These are phyloP conservation scores for Phytophthora ramorum DNA, from an alignment of 352 stramenopile genomes.

Conservation along the genomic window DNA sequence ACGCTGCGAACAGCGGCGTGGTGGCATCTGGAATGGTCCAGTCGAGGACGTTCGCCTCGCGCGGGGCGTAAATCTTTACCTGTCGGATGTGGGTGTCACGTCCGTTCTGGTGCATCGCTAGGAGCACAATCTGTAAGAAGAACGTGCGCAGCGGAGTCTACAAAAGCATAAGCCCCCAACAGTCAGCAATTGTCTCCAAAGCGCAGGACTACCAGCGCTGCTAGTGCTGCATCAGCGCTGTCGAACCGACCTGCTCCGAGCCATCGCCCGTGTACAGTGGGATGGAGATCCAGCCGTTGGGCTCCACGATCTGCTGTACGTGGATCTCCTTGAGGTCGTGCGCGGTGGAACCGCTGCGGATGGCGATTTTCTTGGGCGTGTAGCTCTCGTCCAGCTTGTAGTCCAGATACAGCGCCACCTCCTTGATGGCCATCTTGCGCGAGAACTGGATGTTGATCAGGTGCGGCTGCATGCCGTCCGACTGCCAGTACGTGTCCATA, in stretches of 20 bases:
- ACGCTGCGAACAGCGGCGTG: conserved; percentile 75
- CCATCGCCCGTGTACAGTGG: conserved; percentile 64
- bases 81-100: conserved; percentile 96
- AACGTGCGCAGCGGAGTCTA: conserved; percentile 89
- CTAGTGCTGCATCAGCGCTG: background rate
- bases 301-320: conserved; percentile 92
- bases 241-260: conserved; percentile 53
- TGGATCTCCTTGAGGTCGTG: conserved; percentile 97
- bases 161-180: background rate
- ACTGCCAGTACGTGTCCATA: conserved; percentile 99
- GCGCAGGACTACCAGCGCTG: background rate
- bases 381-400: conserved; percentile 99
- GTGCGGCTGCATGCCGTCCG: conserved; percentile 93
- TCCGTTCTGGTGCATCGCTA: conserved; percentile 99
- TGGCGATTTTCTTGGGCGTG: conserved; percentile 96
- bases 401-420: conserved; percentile 97
- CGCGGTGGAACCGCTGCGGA: conserved; percentile 93
- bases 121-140: conserved; percentile 96
- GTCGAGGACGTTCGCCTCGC: conserved; percentile 61
- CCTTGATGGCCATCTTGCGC: conserved; percentile 93
- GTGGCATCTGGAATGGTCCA: conserved; percentile 59
- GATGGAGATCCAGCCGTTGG: conserved; percentile 95
- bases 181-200: conserved; percentile 2
- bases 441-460: conserved; percentile 98
- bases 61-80: conserved; percentile 92